Conservation (phyloP, 257 asterid genomes). For the Buddleja alternifolia region DNA sequence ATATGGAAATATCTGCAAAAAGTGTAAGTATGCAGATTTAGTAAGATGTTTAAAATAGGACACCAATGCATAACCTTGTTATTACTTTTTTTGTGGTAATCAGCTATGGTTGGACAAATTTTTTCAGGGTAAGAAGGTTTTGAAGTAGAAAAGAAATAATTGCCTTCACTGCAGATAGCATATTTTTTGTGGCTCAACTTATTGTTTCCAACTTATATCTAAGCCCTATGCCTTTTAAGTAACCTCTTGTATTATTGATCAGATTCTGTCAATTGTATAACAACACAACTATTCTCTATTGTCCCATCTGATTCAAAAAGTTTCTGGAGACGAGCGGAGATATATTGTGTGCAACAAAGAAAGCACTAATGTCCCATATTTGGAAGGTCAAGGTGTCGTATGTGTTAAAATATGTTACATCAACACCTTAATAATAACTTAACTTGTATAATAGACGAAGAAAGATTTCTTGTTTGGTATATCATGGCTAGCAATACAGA, state of each 20-base stretch:
- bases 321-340: neutral
- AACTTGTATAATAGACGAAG: no score
- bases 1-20: neutral
- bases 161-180: neutral
- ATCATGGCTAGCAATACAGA: no score
- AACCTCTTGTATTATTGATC: neutral
- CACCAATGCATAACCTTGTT: neutral
- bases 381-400: no score
- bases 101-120: neutral
- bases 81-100: neutral
- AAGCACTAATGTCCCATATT: neutral
- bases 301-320: conserved; percentile 1
- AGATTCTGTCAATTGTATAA: neutral
- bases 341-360: neutral
- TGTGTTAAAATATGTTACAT: no score
- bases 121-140: neutral
- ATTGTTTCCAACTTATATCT: neutral
- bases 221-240: neutral
- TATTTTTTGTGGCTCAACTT: neutral
- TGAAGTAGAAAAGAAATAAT: neutral
- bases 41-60: neutral
- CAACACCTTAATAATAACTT: no score
- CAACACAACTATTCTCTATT: neutral
- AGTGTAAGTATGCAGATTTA: neutral
- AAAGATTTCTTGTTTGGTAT: no score